Conservation (phyloP, 106 monocot species). For the Platanthera zijinensis region DNA sequence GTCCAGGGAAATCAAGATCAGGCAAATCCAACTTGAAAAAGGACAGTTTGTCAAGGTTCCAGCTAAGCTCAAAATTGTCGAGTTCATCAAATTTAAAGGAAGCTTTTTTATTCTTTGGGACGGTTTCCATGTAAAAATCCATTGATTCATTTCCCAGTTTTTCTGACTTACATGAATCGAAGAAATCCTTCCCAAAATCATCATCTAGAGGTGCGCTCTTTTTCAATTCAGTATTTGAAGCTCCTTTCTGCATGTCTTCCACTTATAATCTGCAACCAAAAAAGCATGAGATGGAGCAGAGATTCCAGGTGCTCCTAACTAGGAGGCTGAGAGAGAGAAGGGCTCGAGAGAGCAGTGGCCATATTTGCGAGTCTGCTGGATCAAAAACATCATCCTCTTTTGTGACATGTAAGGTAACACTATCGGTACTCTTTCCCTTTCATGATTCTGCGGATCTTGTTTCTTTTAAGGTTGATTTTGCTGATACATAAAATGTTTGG, state of each 20-base stretch:
- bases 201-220: slow-evolving; percentile 40
- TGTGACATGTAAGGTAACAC: no score
- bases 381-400: no score
- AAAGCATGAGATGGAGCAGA: no score
- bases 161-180: slow-evolving; percentile 60
- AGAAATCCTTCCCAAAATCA: slow-evolving; percentile 73
- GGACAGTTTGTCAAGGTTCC: slow-evolving; percentile 69
- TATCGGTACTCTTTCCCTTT: no score
- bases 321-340: no score
- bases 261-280: neutral
- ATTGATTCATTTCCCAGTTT: slow-evolving; percentile 39
- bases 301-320: no score
- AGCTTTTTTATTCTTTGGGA: slow-evolving; percentile 38
- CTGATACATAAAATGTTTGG: no score
- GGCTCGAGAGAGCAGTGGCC: no score
- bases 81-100: slow-evolving; percentile 73
- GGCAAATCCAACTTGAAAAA: slow-evolving; percentile 82
- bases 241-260: slow-evolving; percentile 9
- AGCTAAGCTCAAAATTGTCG: slow-evolving; percentile 75
- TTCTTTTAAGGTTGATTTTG: no score
- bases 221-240: neutral
- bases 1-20: slow-evolving; percentile 74
- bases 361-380: no score
- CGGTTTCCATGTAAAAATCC: slow-evolving; percentile 50
- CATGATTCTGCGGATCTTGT: no score